These are phyloP conservation scores for Lactarius hengduanensis DNA, from an alignment of 768 basidiomycete species.

Conservation along the genomic window DNA sequence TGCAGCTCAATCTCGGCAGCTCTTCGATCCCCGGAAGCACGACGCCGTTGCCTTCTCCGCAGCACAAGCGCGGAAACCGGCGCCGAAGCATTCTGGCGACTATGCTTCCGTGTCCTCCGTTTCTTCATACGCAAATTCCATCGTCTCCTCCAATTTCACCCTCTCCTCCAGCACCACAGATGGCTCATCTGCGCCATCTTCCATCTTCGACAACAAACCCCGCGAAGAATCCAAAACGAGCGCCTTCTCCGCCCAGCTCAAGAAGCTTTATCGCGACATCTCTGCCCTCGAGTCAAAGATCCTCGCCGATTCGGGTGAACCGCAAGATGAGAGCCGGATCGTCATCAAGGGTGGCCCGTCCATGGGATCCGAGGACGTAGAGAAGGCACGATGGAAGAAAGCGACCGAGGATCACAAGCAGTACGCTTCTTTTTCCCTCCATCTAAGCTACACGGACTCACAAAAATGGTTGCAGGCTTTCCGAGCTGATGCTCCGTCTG, in stretches of 20 bases:
- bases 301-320: conserved; percentile 57
- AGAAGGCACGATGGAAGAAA: conserved; percentile 75
- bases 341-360: conserved; percentile 34
- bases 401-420: conserved; percentile 79
- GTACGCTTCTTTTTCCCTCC: conserved; percentile 45
- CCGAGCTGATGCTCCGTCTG: conserved; percentile 87
- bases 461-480: conserved; percentile 55
- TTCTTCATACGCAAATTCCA: conserved; percentile 70
- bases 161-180: conserved; percentile 74
- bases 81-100: conserved; percentile 65
- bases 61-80: conserved; percentile 47
- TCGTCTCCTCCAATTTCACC: conserved; percentile 66
- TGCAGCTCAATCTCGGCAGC: conserved; percentile 45
- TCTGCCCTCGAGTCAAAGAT: conserved; percentile 76
- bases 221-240: conserved; percentile 54
- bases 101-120: conserved; percentile 73
- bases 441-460: conserved; percentile 13
- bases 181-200: conserved; percentile 69
- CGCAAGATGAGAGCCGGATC: conserved; percentile 44
- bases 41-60: conserved; percentile 86
- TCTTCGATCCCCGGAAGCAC: conserved; percentile 89
- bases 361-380: conserved; percentile 53
- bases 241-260: conserved; percentile 71
- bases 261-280: conserved; percentile 81
- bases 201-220: conserved; percentile 57